phyloP scores from a whole-genome alignment of 1,284 basidiomycete species.

The Trametes sp. region DNA sequence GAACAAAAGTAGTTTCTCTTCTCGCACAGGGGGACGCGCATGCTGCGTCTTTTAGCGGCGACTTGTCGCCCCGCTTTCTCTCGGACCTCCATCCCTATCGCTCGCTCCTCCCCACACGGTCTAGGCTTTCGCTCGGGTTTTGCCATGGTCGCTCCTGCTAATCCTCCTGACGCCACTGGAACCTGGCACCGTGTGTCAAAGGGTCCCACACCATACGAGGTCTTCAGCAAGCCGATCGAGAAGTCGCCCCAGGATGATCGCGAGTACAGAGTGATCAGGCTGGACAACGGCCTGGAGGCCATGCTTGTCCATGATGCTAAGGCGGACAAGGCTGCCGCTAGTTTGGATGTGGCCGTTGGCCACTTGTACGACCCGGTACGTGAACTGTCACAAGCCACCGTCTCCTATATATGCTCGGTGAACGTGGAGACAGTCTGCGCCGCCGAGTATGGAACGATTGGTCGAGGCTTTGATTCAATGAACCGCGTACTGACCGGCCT shows the following conservation, averaged over 20 bases:
- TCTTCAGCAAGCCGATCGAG: slow-evolving; percentile 75
- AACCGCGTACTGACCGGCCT: slow-evolving; percentile 1
- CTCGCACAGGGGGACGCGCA: slow-evolving; percentile 23
- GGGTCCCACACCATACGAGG: slow-evolving; percentile 33
- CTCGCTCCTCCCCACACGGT: slow-evolving; percentile 2
- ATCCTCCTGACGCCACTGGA: slow-evolving; percentile 21
- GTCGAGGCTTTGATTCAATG: not conserved
- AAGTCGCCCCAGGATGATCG: slow-evolving; percentile 82
- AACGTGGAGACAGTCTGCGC: not conserved
- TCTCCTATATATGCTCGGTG: not conserved
- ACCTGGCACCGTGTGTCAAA: slow-evolving; percentile 35
- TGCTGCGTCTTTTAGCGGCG: slow-evolving; percentile 28
- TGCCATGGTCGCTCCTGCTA: slow-evolving; percentile 24
- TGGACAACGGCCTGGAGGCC: slow-evolving; percentile 90
- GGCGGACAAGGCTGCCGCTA: slow-evolving; percentile 95
- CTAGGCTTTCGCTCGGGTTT: slow-evolving; percentile 18
- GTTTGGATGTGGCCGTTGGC: slow-evolving; percentile 94
- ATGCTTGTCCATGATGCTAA: slow-evolving; percentile 87
- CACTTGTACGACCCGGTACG: slow-evolving; percentile 93
- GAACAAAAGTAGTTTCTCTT: slow-evolving; percentile 20
- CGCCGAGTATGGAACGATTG: too few species aligned
- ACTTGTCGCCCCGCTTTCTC: slow-evolving; percentile 22
- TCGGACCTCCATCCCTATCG: slow-evolving; percentile 1
- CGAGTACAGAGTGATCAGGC: slow-evolving; percentile 82
- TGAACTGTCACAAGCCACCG: slow-evolving; percentile 23